phyloP scores from a whole-genome alignment of 108 stramenopile genomes.

The Bacterosira constricta region DNA sequence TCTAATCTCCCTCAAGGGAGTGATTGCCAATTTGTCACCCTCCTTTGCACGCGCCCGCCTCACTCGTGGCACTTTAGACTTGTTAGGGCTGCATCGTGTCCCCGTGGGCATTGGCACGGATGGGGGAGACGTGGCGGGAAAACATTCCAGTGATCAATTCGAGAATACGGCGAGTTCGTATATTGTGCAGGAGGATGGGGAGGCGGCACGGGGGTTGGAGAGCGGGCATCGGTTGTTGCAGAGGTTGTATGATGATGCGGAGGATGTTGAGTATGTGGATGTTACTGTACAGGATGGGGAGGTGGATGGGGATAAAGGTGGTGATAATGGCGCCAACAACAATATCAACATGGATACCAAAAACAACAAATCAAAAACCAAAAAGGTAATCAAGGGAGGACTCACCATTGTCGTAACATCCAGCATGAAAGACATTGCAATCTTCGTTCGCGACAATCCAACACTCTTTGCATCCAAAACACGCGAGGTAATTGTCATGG shows the following conservation, averaged over 20 bases:
- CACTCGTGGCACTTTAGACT: constrained; percentile 48
- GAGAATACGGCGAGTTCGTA: constrained; percentile 49
- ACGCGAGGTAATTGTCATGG: constrained; percentile 51
- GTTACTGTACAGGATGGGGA: not conserved
- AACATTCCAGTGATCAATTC: constrained; percentile 44
- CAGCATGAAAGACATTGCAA: constrained; percentile 51
- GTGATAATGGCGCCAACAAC: not conserved
- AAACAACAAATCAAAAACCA: constrained; percentile 6
- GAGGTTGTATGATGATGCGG: constrained; percentile 46
- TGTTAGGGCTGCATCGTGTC: constrained; percentile 45
- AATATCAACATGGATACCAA: not conserved
- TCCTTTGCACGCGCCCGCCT: constrained; percentile 51
- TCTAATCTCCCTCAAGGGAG: constrained; percentile 40
- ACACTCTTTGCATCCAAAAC: constrained; percentile 44
- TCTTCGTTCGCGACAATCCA: constrained; percentile 48
- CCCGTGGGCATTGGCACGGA: constrained; percentile 52
- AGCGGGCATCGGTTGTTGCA: constrained; percentile 44
- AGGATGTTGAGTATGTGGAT: constrained; percentile 32
- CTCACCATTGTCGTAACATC: constrained; percentile 47
- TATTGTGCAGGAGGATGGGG: constrained; percentile 38
- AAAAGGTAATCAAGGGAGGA: constrained; percentile 30
- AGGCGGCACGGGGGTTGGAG: constrained; percentile 46
- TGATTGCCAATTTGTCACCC: constrained; percentile 43
- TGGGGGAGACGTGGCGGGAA: constrained; percentile 38
- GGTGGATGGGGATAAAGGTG: not conserved